Evolutionary conservation across 352 stramenopile genomes (phyloP).

Genomic region (Globisporangium cederbergense): DNA sequence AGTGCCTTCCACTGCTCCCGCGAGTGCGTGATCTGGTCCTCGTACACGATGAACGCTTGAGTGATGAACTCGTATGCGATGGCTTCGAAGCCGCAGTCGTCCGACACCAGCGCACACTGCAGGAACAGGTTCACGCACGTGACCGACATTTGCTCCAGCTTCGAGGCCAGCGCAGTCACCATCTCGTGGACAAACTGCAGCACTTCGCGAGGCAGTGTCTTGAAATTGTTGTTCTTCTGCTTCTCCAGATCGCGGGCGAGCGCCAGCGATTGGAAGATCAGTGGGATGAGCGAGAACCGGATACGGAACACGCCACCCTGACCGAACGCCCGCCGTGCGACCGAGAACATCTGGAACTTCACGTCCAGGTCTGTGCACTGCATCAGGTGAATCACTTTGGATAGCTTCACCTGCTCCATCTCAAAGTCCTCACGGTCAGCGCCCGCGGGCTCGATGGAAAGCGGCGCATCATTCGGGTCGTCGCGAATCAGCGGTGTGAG

Average conservation of each 20-base stretch:
- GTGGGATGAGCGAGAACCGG: conserved; percentile 88
- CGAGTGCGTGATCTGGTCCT: conserved; percentile 94
- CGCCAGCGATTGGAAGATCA: conserved; percentile 90
- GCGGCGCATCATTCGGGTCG: conserved; percentile 38
- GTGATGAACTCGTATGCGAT: conserved; percentile 97
- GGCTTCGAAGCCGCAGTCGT: conserved; percentile 79
- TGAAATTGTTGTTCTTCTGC: conserved; percentile 15
- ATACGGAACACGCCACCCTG: conserved; percentile 88
- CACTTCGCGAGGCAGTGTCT: conserved; percentile 88
- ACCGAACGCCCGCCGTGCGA: conserved; percentile 69
- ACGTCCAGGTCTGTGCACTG: conserved; percentile 64
- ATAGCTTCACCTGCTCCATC: conserved; percentile 88
- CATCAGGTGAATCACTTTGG: conserved; percentile 93
- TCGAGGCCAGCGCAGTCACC: conserved; percentile 89
- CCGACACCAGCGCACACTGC: conserved; percentile 89
- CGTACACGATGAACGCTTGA: conserved; percentile 95
- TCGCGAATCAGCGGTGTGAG: conserved; percentile 91
- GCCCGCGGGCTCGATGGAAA: conserved; percentile 21
- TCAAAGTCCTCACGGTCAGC: conserved; percentile 54
- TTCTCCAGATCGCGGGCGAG: conserved; percentile 61
- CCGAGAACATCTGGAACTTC: conserved; percentile 54
- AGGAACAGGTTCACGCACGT: conserved; percentile 93
- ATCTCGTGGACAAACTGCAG: conserved; percentile 98
- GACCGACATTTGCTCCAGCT: conserved; percentile 67
- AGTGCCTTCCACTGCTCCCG: conserved; percentile 89